phyloP scores from a whole-genome alignment of 495 filamentous ascomycete genomes.

The Neurospora sp. region DNA sequence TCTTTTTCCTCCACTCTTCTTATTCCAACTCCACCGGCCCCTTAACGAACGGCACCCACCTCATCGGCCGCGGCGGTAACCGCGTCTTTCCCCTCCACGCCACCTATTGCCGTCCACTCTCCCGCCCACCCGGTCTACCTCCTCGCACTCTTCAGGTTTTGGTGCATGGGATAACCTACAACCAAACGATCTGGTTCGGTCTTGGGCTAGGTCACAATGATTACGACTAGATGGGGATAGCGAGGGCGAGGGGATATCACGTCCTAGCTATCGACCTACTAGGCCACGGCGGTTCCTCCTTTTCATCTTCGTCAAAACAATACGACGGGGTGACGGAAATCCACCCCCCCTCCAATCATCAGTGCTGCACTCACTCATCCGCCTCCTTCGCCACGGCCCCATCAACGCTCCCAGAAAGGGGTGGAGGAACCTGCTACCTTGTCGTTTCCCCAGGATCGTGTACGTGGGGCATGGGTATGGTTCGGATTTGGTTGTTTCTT shows the following conservation, averaged over 20 bases:
- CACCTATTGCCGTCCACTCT: slow-evolving; percentile 7
- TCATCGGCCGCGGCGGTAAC: slow-evolving; percentile 3
- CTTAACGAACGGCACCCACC: not conserved
- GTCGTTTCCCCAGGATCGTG: not conserved
- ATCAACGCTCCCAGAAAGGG: not conserved
- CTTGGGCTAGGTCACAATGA: not conserved
- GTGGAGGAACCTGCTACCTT: not conserved
- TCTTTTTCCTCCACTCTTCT: not conserved
- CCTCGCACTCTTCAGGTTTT: slow-evolving; percentile 7
- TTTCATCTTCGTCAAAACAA: no score
- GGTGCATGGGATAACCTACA: slow-evolving; percentile 16
- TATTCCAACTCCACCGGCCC: not conserved
- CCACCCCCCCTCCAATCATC: not conserved
- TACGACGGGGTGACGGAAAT: not conserved
- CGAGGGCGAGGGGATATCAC: not conserved
- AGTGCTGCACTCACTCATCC: not conserved
- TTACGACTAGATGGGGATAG: not conserved
- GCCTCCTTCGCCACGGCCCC: not conserved
- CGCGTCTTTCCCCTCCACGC: slow-evolving; percentile 1
- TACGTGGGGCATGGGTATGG: not conserved
- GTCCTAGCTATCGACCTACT: not conserved
- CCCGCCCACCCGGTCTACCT: no score
- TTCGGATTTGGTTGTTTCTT: no score
- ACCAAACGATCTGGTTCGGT: slow-evolving; percentile 9
- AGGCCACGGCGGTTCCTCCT: not conserved